phyloP scores from a whole-genome alignment of 139 green algal genomes.

The Chlamydomonas schloesseri region DNA sequence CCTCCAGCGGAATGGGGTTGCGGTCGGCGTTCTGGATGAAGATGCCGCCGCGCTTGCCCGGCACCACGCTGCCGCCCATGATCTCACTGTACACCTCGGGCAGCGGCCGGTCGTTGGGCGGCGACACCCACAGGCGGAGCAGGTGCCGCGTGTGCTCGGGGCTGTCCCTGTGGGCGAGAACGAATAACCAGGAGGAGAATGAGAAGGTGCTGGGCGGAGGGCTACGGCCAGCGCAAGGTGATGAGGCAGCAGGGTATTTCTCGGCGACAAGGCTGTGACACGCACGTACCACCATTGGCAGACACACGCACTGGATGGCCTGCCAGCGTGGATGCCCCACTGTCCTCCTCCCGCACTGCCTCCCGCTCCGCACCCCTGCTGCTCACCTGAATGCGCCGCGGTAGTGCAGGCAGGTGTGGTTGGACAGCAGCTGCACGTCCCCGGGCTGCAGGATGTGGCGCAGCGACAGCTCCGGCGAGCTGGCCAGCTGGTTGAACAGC shows the following conservation, averaged over 20 bases:
- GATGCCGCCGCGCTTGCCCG: conserved; percentile 63
- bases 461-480: conserved; percentile 58
- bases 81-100: conserved; percentile 63
- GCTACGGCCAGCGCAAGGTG: background rate
- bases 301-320: too few species aligned
- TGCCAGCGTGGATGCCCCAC: too few species aligned
- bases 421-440: conserved; percentile 79
- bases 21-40: conserved; percentile 48
- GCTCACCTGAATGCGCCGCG: conserved; percentile 58
- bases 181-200: background rate
- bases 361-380: too few species aligned
- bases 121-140: conserved; percentile 79
- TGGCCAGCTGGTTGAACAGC: conserved; percentile 65
- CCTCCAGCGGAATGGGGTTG: conserved; percentile 48
- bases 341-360: too few species aligned
- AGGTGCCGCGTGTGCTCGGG: conserved; percentile 70
- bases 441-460: conserved; percentile 70
- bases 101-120: conserved; percentile 61
- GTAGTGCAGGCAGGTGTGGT: conserved; percentile 71
- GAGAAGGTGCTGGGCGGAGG: too few species aligned
- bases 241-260: background rate
- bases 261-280: too few species aligned
- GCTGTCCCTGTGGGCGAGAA: background rate
- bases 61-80: conserved; percentile 48
- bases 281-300: too few species aligned